phyloP scores from a whole-genome alignment of 805 yeast genomes.

The Blastobotrys peoriensis region DNA sequence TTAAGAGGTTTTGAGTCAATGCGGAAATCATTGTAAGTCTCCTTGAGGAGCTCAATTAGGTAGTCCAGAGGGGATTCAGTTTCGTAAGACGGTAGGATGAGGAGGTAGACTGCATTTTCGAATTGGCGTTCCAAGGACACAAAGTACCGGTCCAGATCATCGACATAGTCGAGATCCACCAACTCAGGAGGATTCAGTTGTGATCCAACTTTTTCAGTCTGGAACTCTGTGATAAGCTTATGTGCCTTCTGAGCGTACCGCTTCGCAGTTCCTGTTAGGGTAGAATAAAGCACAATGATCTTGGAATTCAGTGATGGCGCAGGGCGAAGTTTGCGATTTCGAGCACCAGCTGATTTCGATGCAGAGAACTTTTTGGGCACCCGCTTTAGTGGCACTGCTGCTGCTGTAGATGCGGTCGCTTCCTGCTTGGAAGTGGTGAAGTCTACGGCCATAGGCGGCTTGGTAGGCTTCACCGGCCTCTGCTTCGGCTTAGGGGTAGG shows the following conservation, averaged over 20 bases:
- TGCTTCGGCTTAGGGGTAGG: no score
- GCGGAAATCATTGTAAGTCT: slow-evolving; percentile 78
- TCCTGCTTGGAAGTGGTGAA: slow-evolving; percentile 17
- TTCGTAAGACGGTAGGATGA: slow-evolving; percentile 85
- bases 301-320: slow-evolving; percentile 41
- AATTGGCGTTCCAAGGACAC: slow-evolving; percentile 45
- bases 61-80: slow-evolving; percentile 90
- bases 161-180: slow-evolving; percentile 70
- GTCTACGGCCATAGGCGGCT: slow-evolving; percentile 22
- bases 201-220: background rate
- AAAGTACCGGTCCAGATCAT: slow-evolving; percentile 79
- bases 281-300: slow-evolving; percentile 68
- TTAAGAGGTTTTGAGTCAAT: slow-evolving; percentile 75
- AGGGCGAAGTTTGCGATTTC: background rate
- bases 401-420: background rate
- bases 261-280: slow-evolving; percentile 78
- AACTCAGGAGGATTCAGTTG: slow-evolving; percentile 44
- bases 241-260: slow-evolving; percentile 54
- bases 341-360: slow-evolving; percentile 8
- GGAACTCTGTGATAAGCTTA: slow-evolving; percentile 20
- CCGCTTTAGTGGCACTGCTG: slow-evolving; percentile 5
- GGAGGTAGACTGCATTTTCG: slow-evolving; percentile 42
- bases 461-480: no score
- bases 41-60: slow-evolving; percentile 71
- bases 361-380: slow-evolving; percentile 16